Conservation (phyloP, 345 rosid species). For the Euphorbia tirucalli region DNA sequence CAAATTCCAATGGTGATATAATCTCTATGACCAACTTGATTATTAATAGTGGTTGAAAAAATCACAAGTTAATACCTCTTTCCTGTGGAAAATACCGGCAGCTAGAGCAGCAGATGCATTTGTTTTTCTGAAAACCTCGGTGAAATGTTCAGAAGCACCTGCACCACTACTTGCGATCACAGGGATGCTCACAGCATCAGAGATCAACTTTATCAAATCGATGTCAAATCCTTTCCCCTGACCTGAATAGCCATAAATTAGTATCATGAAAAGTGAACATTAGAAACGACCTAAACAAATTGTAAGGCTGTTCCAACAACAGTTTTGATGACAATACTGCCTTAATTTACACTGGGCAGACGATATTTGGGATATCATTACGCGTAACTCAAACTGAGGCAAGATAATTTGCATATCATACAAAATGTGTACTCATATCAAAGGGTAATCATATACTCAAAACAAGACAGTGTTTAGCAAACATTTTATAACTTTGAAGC, state of each 20-base stretch:
- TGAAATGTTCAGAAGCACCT: conserved; percentile 73
- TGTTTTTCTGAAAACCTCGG: conserved; percentile 71
- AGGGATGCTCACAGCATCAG: conserved; percentile 90
- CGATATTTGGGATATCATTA: background rate
- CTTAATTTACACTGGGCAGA: background rate
- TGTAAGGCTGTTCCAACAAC: background rate
- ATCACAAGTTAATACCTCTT: conserved; percentile 54
- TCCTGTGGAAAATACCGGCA: conserved; percentile 95
- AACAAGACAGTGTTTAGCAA: too few relatives aligned
- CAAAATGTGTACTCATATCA: too few relatives aligned
- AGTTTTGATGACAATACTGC: background rate
- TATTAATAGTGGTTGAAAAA: background rate
- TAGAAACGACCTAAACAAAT: background rate
- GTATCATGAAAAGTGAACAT: background rate
- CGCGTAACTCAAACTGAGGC: background rate
- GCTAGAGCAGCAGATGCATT: conserved; percentile 97
- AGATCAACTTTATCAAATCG: conserved; percentile 72
- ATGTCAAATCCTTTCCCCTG: conserved; percentile 93
- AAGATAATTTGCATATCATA: background rate
- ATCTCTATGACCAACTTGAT: too few relatives aligned
- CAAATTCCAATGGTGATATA: background rate
- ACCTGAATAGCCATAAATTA: conserved; percentile 48
- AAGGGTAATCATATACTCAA: too few relatives aligned
- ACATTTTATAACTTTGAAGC: background rate
- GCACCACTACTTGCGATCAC: conserved; percentile 99